Evolutionary conservation across 352 stramenopile species (phyloP).

Genomic region (Phytopythium mirpurense): DNA sequence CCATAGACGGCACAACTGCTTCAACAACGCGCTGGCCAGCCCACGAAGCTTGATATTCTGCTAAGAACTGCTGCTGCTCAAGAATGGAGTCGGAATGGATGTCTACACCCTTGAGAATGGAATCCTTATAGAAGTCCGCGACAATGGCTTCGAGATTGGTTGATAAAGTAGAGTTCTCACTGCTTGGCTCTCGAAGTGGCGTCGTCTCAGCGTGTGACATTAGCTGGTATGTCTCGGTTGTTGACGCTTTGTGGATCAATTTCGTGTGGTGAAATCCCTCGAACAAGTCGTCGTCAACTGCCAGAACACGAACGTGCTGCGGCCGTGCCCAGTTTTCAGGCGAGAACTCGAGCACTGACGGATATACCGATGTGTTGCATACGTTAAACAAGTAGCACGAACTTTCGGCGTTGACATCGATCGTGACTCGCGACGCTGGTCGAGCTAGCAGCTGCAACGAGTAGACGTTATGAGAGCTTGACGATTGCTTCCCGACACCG

Average conservation of each 20-base stretch:
- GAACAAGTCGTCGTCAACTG: slow-evolving; percentile 54
- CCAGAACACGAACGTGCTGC: slow-evolving; percentile 37
- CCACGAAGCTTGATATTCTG: slow-evolving; percentile 16
- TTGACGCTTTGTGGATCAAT: slow-evolving; percentile 24
- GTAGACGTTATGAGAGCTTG: slow-evolving; percentile 45
- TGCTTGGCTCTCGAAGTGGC: background rate
- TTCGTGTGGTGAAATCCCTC: slow-evolving; percentile 33
- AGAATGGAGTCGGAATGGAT: background rate
- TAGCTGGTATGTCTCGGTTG: slow-evolving; percentile 25
- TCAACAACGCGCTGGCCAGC: slow-evolving; percentile 21
- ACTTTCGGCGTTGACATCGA: slow-evolving; percentile 42
- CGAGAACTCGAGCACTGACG: slow-evolving; percentile 30
- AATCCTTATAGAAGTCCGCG: slow-evolving; percentile 23
- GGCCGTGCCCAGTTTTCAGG: slow-evolving; percentile 37
- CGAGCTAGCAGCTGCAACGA: slow-evolving; percentile 36
- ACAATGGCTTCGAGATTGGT: slow-evolving; percentile 11
- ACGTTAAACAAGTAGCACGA: slow-evolving; percentile 71
- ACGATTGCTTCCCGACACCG: slow-evolving; percentile 12
- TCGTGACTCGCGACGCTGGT: slow-evolving; percentile 37
- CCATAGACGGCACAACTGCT: slow-evolving; percentile 17
- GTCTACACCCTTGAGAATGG: slow-evolving; percentile 9
- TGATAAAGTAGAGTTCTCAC: background rate
- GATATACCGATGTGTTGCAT: slow-evolving; percentile 54
- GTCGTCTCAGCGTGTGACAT: slow-evolving; percentile 20
- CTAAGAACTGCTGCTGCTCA: slow-evolving; percentile 15